Evolutionary conservation across 495 filamentous ascomycete species (phyloP).

Genomic region (Aspergillus campestris): DNA sequence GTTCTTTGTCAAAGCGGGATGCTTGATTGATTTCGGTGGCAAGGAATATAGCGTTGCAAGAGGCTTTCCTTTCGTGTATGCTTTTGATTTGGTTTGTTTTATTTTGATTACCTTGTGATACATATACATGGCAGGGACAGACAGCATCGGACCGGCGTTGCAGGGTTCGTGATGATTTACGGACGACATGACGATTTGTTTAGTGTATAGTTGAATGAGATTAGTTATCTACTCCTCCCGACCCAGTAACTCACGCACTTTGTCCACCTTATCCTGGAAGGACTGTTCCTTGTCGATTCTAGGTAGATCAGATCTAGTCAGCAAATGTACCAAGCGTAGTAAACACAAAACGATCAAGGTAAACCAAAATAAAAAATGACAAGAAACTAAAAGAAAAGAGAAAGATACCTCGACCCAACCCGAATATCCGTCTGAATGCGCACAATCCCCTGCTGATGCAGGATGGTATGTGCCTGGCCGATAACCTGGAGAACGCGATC

Average conservation of each 20-base stretch:
- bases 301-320: slow-evolving; percentile 3
- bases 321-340: slow-evolving; percentile 4
- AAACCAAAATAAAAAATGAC: neutral
- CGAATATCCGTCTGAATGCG: slow-evolving; percentile 86
- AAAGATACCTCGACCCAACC: slow-evolving; percentile 65
- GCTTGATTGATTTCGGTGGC: neutral
- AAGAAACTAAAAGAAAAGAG: neutral
- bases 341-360: slow-evolving; percentile 1
- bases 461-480: slow-evolving; percentile 77
- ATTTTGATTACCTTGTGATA: too few species aligned
- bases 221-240: slow-evolving; percentile 21
- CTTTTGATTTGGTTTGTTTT: too few species aligned
- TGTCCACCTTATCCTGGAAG: slow-evolving; percentile 57
- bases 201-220: neutral
- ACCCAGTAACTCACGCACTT: slow-evolving; percentile 49
- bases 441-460: slow-evolving; percentile 74
- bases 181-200: neutral
- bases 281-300: slow-evolving; percentile 64
- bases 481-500: slow-evolving; percentile 81
- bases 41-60: too few species aligned
- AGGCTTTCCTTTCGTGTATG: too few species aligned
- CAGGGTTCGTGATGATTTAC: neutral
- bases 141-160: too few species aligned
- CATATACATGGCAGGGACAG: too few species aligned
- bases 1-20: neutral